These are phyloP conservation scores for Amphicarpaea edgeworthii DNA, from an alignment of 306 rosid genomes.

Conservation along the genomic window DNA sequence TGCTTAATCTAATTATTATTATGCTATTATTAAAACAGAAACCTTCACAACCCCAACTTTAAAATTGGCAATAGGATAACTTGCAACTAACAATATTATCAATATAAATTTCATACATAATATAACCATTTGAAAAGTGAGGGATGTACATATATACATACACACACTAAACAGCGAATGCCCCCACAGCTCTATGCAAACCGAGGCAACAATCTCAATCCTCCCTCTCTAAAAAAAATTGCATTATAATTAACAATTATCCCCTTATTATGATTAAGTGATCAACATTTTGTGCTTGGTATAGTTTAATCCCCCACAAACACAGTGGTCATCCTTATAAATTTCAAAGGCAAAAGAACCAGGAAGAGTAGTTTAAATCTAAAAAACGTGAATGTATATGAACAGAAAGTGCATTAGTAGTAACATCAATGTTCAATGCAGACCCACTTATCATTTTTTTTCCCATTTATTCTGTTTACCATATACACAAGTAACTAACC, in stretches of 20 bases:
- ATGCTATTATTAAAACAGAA: not conserved
- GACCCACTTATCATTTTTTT: conserved; percentile 52
- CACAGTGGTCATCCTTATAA: not conserved
- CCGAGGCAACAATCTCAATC: not conserved
- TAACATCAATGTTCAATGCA: conserved; percentile 65
- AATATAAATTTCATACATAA: not conserved
- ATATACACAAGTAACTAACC: conserved; percentile 73
- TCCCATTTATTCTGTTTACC: conserved; percentile 38
- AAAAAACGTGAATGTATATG: conserved; percentile 42
- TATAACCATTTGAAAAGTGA: not conserved
- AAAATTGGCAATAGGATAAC: not conserved
- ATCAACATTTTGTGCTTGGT: not conserved
- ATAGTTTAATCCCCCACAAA: conserved; percentile 10
- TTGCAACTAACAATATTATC: not conserved
- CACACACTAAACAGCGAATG: not conserved
- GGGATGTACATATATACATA: not conserved
- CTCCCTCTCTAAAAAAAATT: not conserved
- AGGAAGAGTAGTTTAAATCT: not conserved
- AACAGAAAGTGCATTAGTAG: conserved; percentile 57
- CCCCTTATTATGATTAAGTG: not conserved
- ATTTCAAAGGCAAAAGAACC: not conserved
- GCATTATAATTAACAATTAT: not conserved
- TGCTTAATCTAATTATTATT: too few species aligned
- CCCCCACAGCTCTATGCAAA: not conserved
- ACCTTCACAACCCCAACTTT: not conserved